Evolutionary conservation across 495 filamentous ascomycete genomes (phyloP).

Genomic region (Parathielavia appendiculata): DNA sequence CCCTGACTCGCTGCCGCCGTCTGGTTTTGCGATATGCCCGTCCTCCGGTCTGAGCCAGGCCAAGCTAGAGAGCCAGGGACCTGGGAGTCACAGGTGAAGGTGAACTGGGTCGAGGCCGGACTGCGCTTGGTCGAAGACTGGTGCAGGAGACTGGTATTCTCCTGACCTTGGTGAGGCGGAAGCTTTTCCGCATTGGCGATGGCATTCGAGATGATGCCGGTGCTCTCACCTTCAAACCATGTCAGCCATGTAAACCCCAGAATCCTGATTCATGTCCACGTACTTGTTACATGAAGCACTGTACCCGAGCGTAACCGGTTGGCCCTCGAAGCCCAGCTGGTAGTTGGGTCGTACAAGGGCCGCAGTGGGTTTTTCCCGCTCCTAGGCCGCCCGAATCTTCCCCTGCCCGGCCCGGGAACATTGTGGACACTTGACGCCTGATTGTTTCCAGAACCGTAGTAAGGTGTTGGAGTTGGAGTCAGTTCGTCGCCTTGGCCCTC

Average conservation of each 20-base stretch:
- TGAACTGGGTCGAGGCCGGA: conserved; percentile 75
- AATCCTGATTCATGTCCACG: conserved; percentile 21
- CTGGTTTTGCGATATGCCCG: conserved; percentile 12
- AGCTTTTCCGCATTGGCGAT: conserved; percentile 81
- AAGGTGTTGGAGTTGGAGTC: conserved; percentile 24
- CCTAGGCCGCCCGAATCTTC: conserved; percentile 63
- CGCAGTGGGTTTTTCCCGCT: conserved; percentile 64
- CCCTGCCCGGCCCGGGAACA: conserved; percentile 73
- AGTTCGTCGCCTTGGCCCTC: conserved; percentile 40
- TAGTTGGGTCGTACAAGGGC: conserved; percentile 46
- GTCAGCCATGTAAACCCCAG: conserved; percentile 1
- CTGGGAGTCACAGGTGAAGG: conserved; percentile 74
- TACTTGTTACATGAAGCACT: conserved; percentile 42
- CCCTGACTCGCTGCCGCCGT: conserved; percentile 7
- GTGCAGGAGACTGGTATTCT: conserved; percentile 71
- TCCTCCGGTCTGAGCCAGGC: conserved; percentile 51
- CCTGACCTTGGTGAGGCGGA: conserved; percentile 55
- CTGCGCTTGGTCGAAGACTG: conserved; percentile 56
- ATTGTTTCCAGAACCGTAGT: conserved; percentile 35
- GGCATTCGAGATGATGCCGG: conserved; percentile 82
- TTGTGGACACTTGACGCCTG: conserved; percentile 51
- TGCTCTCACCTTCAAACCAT: conserved; percentile 41
- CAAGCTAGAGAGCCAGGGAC: conserved; percentile 44
- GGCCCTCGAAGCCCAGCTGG: conserved; percentile 48
- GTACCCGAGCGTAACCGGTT: conserved; percentile 41